These are phyloP conservation scores for Gossypium mustelinum DNA, from an alignment of 345 rosid genomes.

Conservation along the genomic window DNA sequence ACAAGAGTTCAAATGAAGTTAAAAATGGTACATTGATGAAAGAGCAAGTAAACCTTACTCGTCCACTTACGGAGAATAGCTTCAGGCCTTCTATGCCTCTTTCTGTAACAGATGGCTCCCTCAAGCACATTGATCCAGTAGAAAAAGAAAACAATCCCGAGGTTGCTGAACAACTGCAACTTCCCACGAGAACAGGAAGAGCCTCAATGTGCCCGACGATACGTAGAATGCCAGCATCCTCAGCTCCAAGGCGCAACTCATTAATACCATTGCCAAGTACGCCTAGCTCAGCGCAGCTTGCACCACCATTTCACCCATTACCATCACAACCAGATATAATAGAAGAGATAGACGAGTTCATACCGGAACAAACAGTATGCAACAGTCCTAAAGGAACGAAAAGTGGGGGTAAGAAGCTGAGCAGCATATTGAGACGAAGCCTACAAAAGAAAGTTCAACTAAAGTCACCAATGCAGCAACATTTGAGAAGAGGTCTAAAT, in stretches of 20 bases:
- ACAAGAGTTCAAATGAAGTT: constrained; percentile 39
- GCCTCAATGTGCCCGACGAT: constrained; percentile 57
- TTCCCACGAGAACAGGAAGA: constrained; percentile 69
- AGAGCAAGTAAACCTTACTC: constrained; percentile 36
- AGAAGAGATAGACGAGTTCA: constrained; percentile 39
- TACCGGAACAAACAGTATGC: constrained; percentile 43
- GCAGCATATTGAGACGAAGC: constrained; percentile 62
- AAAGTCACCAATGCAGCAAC: constrained; percentile 60
- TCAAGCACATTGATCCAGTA: constrained; percentile 36
- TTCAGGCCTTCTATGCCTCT: constrained; percentile 34
- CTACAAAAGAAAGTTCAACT: constrained; percentile 55
- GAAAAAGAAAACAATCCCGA: constrained; percentile 92
- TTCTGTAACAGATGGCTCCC: constrained; percentile 31
- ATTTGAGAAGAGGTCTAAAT: constrained; percentile 64
- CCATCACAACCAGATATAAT: constrained; percentile 25
- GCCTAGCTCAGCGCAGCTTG: constrained; percentile 26
- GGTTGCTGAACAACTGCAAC: constrained; percentile 41
- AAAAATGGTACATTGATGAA: constrained; percentile 22
- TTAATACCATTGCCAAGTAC: constrained; percentile 55
- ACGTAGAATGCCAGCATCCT: constrained; percentile 31
- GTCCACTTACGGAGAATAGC: constrained; percentile 37
- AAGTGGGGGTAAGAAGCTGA: constrained; percentile 50
- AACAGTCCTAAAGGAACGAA: constrained; percentile 50
- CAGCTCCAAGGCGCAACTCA: constrained; percentile 73
- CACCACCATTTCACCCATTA: constrained; percentile 26